Percentiles rank a stretch among this genome's conserved stretches.
phyloP scores from a whole-genome alignment of 768 basidiomycete species.

The Podaxis sp. region DNA sequence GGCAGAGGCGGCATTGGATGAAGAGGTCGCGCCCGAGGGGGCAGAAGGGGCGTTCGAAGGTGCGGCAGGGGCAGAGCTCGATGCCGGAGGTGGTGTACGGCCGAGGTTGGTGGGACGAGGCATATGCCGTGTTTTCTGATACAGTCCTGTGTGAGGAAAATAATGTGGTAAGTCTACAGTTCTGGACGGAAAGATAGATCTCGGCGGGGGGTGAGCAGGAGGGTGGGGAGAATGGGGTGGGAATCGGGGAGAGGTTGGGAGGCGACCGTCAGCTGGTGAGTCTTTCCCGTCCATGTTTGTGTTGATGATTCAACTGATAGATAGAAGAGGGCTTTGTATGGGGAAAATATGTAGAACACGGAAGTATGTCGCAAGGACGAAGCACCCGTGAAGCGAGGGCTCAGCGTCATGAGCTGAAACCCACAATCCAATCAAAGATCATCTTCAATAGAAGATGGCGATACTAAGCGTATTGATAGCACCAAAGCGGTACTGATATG shows the following conservation, averaged over 20 bases:
- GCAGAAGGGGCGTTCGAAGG: conserved; percentile 11
- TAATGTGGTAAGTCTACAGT: conserved; percentile 27
- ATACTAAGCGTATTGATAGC: conserved; percentile 10
- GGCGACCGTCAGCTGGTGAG: conserved; percentile 6
- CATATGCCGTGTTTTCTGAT: conserved; percentile 81
- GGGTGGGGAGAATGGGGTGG: conserved; percentile 17
- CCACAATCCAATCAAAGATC: conserved; percentile 6
- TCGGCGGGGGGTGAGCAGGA: conserved; percentile 18
- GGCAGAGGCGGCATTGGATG: conserved; percentile 8
- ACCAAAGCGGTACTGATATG: conserved; percentile 12
- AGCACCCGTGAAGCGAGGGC: conserved; percentile 20
- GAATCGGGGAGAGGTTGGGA: conserved; percentile 15
- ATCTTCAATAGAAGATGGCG: neutral
- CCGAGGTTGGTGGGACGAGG: conserved; percentile 67
- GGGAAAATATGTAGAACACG: neutral
- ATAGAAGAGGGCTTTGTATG: conserved; percentile 13
- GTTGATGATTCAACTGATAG: conserved; percentile 4
- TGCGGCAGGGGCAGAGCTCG: conserved; percentile 10
- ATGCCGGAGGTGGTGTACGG: conserved; percentile 31
- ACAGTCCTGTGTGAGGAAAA: conserved; percentile 59
- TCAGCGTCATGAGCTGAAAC: neutral
- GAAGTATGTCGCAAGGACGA: conserved; percentile 12
- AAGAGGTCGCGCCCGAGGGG: conserved; percentile 9
- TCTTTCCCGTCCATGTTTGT: conserved; percentile 14
- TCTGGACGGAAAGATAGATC: conserved; percentile 21